phyloP scores from a whole-genome alignment of 2,329 filamentous ascomycete species.

The Fusarium kyushuense region DNA sequence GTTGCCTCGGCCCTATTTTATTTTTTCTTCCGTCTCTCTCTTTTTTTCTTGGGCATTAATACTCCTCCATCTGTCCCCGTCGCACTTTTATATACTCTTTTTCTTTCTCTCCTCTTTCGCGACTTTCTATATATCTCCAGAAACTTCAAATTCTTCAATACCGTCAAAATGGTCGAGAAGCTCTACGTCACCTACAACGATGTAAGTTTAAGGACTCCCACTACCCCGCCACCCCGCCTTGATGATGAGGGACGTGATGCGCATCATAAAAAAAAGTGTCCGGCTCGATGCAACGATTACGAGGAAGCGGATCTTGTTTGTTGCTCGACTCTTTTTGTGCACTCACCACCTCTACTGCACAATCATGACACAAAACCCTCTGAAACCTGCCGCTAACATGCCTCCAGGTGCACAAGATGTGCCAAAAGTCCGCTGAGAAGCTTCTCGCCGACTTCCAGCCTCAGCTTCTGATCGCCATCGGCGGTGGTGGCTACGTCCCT shows the following conservation, averaged over 20 bases:
- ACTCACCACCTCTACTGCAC: not conserved
- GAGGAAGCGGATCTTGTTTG: not conserved
- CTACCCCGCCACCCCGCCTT: conserved; percentile 48
- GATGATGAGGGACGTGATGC: conserved; percentile 38
- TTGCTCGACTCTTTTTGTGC: not conserved
- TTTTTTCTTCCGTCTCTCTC: conserved; percentile 26
- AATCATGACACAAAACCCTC: not conserved
- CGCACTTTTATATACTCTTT: conserved; percentile 8
- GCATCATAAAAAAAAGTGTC: conserved; percentile 27
- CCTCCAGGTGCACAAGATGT: conserved; percentile 92
- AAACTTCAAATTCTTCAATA: conserved; percentile 8
- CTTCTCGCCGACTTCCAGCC: conserved; percentile 90
- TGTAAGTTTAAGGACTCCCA: conserved; percentile 73
- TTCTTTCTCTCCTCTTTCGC: not conserved
- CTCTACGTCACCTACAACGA: conserved; percentile 93
- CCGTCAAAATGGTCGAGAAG: conserved; percentile 80
- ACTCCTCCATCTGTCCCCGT: conserved; percentile 28
- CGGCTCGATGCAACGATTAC: conserved; percentile 12
- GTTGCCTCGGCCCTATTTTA: conserved; percentile 35
- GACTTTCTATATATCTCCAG: conserved; percentile 29
- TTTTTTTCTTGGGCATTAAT: conserved; percentile 36
- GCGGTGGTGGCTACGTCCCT: conserved; percentile 96
- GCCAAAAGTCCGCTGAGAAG: conserved; percentile 82
- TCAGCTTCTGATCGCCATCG: conserved; percentile 98
- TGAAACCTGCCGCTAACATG: conserved; percentile 30